A percentile compares a stretch with the other conserved stretches of the same genome.
Conservation (phyloP, 2,329 filamentous ascomycete species). For the Arthrinium puccinioides region DNA sequence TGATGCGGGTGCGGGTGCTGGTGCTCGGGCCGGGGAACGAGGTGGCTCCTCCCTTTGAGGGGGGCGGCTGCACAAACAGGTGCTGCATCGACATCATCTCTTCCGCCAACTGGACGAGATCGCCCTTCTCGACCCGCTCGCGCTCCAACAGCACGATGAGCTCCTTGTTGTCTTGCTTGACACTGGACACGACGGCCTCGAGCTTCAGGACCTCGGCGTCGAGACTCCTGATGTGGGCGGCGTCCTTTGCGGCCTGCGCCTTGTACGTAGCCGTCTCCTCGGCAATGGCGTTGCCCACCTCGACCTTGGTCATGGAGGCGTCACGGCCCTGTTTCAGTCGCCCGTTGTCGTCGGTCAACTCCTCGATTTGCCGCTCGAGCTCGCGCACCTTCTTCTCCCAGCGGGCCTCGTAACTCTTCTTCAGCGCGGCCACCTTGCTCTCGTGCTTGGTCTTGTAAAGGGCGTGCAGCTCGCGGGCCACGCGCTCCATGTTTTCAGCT, state of each 20-base stretch:
- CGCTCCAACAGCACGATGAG: constrained; percentile 60
- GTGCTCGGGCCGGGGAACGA: constrained; percentile 9
- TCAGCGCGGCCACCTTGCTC: constrained; percentile 87
- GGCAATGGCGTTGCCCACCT: constrained; percentile 34
- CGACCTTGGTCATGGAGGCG: constrained; percentile 54
- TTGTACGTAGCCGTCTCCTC: constrained; percentile 41
- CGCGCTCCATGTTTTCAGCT: constrained; percentile 81
- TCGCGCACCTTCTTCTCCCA: constrained; percentile 85
- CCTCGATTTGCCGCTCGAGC: constrained; percentile 64
- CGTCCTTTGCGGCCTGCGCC: constrained; percentile 54
- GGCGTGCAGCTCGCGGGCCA: constrained; percentile 86
- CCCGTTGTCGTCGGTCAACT: constrained; percentile 68
- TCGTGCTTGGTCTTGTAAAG: constrained; percentile 98
- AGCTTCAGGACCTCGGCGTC: constrained; percentile 70
- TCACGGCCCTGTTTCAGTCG: constrained; percentile 60
- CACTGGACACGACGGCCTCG: constrained; percentile 61
- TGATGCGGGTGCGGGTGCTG: no score
- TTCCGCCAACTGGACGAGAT: constrained; percentile 73
- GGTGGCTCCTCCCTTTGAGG: constrained; percentile 12
- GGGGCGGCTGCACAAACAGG: constrained; percentile 31
- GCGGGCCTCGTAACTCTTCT: constrained; percentile 73
- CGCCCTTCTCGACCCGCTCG: constrained; percentile 77
- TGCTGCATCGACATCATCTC: constrained; percentile 70
- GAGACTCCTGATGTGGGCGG: constrained; percentile 60
- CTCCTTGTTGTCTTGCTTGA: constrained; percentile 62